Evolutionary conservation across 1,284 basidiomycete species (phyloP).

Genomic region (Puccinia hordei): DNA sequence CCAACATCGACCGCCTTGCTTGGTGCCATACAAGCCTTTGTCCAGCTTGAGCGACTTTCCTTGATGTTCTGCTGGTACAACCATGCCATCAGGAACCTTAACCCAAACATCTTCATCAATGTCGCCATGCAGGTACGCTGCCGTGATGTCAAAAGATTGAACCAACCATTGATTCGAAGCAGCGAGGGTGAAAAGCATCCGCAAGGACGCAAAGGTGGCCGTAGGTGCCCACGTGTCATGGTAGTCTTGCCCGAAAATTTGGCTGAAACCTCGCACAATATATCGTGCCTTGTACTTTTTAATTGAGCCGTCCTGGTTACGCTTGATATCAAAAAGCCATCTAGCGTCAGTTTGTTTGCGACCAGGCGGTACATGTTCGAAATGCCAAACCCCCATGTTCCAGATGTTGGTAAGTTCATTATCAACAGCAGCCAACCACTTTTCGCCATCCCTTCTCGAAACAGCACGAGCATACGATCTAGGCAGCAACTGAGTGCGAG

Average conservation of each 20-base stretch:
- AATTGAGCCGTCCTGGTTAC: not conserved
- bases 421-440: not conserved
- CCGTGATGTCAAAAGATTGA: slow-evolving; percentile 15
- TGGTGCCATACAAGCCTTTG: slow-evolving; percentile 26
- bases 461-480: not conserved
- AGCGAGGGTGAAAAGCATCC: not conserved
- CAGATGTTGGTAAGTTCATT: slow-evolving; percentile 8
- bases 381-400: not conserved
- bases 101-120: slow-evolving; percentile 35
- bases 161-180: not conserved
- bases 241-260: slow-evolving; percentile 8
- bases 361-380: not conserved
- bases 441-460: not conserved
- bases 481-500: not conserved
- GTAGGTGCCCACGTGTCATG: slow-evolving; percentile 14
- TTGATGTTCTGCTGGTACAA: not conserved
- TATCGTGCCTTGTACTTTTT: slow-evolving; percentile 32
- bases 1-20: slow-evolving; percentile 22
- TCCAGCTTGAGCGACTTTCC: not conserved
- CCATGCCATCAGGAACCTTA: not conserved
- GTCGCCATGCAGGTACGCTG: slow-evolving; percentile 23
- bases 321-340: slow-evolving; percentile 15
- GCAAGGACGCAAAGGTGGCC: slow-evolving; percentile 2
- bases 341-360: not conserved
- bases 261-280: slow-evolving; percentile 9